Percentiles rank a stretch among this genome's conserved stretches.
phyloP scores from a whole-genome alignment of 257 asterid genomes.

The Jasminum sambac region DNA sequence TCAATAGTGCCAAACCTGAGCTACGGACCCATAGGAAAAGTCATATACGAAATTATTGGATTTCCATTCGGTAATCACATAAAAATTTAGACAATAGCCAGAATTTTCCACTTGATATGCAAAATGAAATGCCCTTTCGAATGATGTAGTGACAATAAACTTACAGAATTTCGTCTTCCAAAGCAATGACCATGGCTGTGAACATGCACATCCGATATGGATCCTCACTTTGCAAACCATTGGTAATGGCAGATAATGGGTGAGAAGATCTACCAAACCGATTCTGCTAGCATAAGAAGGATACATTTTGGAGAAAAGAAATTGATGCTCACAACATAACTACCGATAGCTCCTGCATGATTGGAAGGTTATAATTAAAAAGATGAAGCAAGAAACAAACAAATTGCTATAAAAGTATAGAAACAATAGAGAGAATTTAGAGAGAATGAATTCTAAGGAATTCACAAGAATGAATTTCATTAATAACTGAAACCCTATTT shows the following conservation, averaged over 20 bases:
- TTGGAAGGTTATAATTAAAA: too few relatives aligned
- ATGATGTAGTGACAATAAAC: slow-evolving; percentile 33
- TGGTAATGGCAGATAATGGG: slow-evolving; percentile 42
- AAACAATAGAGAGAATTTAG: too few relatives aligned
- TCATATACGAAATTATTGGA: slow-evolving; percentile 37
- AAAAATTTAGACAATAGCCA: neutral
- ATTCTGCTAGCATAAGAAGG: too few relatives aligned
- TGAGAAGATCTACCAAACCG: too few relatives aligned
- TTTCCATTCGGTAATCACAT: slow-evolving; percentile 20
- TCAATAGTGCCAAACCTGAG: slow-evolving; percentile 94
- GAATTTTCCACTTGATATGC: slow-evolving; percentile 8
- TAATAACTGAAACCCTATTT: too few relatives aligned
- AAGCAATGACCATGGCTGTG: slow-evolving; percentile 68
- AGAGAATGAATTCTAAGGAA: too few relatives aligned
- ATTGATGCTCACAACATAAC: too few relatives aligned
- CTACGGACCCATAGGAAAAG: slow-evolving; percentile 64
- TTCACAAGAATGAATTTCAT: too few relatives aligned
- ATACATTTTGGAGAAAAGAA: too few relatives aligned
- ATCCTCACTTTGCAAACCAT: slow-evolving; percentile 56
- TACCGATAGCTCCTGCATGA: too few relatives aligned
- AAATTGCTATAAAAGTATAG: too few relatives aligned
- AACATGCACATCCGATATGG: slow-evolving; percentile 35
- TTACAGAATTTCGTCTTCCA: slow-evolving; percentile 95
- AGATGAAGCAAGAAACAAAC: too few relatives aligned
- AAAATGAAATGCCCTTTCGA: slow-evolving; percentile 15